Evolutionary conservation across 2,329 filamentous ascomycete genomes (phyloP).

Genomic region (Akanthomyces uredinophilus): DNA sequence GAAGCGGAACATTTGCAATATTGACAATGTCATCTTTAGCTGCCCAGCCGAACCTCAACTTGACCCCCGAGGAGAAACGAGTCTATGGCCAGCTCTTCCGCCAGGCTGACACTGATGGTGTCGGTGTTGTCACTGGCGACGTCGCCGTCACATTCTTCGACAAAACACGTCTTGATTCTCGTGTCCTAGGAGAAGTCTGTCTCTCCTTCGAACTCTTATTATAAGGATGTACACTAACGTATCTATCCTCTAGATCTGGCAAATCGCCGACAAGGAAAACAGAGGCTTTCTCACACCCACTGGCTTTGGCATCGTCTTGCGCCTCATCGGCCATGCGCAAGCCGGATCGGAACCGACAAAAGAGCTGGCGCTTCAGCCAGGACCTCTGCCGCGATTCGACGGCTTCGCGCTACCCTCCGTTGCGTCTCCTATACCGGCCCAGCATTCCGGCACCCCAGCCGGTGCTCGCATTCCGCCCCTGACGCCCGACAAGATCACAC

Average conservation of each 20-base stretch:
- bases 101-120: slow-evolving; percentile 83
- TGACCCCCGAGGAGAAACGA: slow-evolving; percentile 87
- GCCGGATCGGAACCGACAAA: slow-evolving; percentile 74
- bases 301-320: slow-evolving; percentile 87
- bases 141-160: slow-evolving; percentile 97
- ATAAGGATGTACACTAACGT: not conserved
- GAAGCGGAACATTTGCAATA: not conserved
- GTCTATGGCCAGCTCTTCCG: slow-evolving; percentile 90
- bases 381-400: slow-evolving; percentile 89
- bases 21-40: slow-evolving; percentile 7
- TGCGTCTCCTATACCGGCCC: slow-evolving; percentile 48
- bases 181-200: slow-evolving; percentile 79
- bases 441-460: slow-evolving; percentile 56
- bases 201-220: not conserved
- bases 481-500: slow-evolving; percentile 79
- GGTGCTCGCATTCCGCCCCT: slow-evolving; percentile 79
- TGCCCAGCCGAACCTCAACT: slow-evolving; percentile 69
- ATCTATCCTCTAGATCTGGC: slow-evolving; percentile 72
- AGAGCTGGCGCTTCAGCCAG: slow-evolving; percentile 78
- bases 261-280: slow-evolving; percentile 96
- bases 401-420: slow-evolving; percentile 50
- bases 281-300: slow-evolving; percentile 86
- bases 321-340: slow-evolving; percentile 94
- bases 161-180: slow-evolving; percentile 82
- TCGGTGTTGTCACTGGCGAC: slow-evolving; percentile 93